Base-by-base conservation (phyloP, 176 grass and related monocot genomes). In the Zoysia pacifica region DNA sequence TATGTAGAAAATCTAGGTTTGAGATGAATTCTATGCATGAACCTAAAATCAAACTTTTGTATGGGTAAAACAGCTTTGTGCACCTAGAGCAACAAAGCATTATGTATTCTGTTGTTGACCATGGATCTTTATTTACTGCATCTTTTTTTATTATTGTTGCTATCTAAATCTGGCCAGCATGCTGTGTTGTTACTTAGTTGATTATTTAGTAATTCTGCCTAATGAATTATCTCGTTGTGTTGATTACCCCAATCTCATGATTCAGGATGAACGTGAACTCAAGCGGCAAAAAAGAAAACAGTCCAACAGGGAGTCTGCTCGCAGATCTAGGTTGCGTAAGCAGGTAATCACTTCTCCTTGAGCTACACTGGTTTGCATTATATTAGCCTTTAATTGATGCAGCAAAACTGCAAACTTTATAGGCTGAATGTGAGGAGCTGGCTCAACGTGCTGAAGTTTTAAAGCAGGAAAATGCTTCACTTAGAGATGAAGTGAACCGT, bases 401-500 rank as follows among this genome's bases (percentile, higher is more conserved):
- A 62, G 78, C 28, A 43, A 13, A 69, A 39, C 55, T 62, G 43
- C 48, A 65, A 45, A 19, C 58, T 91, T 78, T 91, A 43, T 86
- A 99, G 97, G 93, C 97, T 86, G 97, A 99, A 81, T 99, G 90
- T 83, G 97, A 99, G 84, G 97, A 99, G 73, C 84, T 99, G 44
- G 90, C 77, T 86, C 88, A 89, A 83, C 92, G 84, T 20, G 97
- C 97, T 69, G 97, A 99, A 41, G 73, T 41, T 86, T 89, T 99
- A 85, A 96, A 91, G 67, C 85, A 99, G 81, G 97, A 99, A 90
- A 99, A 99, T 89, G 69, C 90, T 86, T 92, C 93, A 80, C 87
- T 99, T 68, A 93, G 88, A 90, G 84, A 87, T 87, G 92, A 99
- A 82, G 82, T 99, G 48, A 92, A 90, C 58, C 74, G 52, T 36